Conservation (phyloP, 2,329 filamentous ascomycete genomes). For the Stachybotrys chlorohalonatus region DNA sequence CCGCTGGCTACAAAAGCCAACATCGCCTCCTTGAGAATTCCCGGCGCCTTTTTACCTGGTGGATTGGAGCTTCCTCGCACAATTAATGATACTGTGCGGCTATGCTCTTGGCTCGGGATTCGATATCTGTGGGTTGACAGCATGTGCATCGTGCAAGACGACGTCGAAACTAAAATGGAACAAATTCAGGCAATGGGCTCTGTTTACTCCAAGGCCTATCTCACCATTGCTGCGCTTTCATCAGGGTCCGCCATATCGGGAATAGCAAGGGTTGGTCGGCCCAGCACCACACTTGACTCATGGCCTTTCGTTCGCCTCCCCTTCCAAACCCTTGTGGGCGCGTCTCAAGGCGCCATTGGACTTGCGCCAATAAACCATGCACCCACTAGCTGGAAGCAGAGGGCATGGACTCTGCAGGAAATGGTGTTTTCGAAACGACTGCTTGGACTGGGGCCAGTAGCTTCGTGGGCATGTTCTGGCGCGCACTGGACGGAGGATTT, state of each 20-base stretch:
- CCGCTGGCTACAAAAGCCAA: slow-evolving; percentile 1
- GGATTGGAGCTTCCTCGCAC: slow-evolving; percentile 3
- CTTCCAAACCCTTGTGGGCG: not conserved
- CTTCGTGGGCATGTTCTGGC: slow-evolving; percentile 3
- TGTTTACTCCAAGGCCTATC: slow-evolving; percentile 3
- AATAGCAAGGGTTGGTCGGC: not conserved
- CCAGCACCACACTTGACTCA: not conserved
- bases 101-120: slow-evolving; percentile 3
- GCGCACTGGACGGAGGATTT: slow-evolving; percentile 4
- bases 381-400: not conserved
- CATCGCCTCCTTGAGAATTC: not conserved
- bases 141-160: slow-evolving; percentile 5
- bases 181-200: slow-evolving; percentile 4
- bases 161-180: slow-evolving; percentile 1
- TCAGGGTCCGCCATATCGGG: slow-evolving; percentile 1
- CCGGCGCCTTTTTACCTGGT: slow-evolving; percentile 1
- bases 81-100: slow-evolving; percentile 2
- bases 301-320: slow-evolving; percentile 1
- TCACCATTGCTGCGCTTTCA: slow-evolving; percentile 1
- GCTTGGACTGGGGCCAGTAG: slow-evolving; percentile 1
- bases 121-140: slow-evolving; percentile 7
- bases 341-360: slow-evolving; percentile 1
- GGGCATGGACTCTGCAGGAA: slow-evolving; percentile 5
- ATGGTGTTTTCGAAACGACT: slow-evolving; percentile 3
- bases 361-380: not conserved